Percentiles rank a stretch among this genome's conserved stretches.
Conservation (phyloP, 2,329 filamentous ascomycete genomes). For the Penicillium sp. region DNA sequence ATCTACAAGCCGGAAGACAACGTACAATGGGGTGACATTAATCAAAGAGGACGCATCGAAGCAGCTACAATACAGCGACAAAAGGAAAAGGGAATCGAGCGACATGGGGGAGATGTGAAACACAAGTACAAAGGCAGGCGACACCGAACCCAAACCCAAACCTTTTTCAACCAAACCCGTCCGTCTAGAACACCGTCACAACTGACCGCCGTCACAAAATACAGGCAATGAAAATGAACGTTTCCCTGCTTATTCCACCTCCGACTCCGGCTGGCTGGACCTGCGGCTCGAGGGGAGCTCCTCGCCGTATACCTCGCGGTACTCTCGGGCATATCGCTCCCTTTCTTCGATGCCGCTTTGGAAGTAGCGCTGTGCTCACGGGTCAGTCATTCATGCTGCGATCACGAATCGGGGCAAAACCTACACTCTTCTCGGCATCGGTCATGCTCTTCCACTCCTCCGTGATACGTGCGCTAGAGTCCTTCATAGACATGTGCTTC, state of each 20-base stretch:
- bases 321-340: constrained; percentile 36
- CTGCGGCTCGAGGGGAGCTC: constrained; percentile 12
- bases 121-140: constrained; percentile 7
- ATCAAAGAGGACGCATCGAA: background rate
- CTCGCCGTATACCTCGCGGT: constrained; percentile 37
- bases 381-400: too few species aligned
- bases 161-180: constrained; percentile 7
- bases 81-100: constrained; percentile 16
- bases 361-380: too few species aligned
- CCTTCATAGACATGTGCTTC: constrained; percentile 42
- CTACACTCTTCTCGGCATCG: constrained; percentile 38
- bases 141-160: constrained; percentile 10
- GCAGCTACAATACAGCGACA: constrained; percentile 17
- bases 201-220: constrained; percentile 2
- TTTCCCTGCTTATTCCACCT: background rate
- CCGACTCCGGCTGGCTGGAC: background rate
- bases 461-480: constrained; percentile 28
- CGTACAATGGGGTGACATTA: background rate
- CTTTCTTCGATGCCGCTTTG: constrained; percentile 25
- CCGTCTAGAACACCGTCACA: constrained; percentile 5
- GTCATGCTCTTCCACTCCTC: constrained; percentile 30
- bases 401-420: too few species aligned
- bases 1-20: background rate
- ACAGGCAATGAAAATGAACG: constrained; percentile 2
- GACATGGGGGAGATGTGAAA: constrained; percentile 7